Conservation (phyloP, 306 rosid genomes). For the Cicer judaicum region DNA sequence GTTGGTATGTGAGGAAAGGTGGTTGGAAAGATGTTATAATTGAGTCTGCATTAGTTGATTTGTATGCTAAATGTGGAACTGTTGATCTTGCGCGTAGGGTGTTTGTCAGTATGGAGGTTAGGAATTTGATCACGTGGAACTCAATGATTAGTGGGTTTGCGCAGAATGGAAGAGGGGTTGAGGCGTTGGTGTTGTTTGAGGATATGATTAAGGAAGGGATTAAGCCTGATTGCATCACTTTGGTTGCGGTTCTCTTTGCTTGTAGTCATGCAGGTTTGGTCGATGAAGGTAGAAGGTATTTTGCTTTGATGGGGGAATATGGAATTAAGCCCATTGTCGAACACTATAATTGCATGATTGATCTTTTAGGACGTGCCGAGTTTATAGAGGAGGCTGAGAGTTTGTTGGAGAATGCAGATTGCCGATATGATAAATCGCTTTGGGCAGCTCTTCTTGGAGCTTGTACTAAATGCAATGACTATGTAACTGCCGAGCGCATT, state of each 20-base stretch:
- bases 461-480: constrained; percentile 63
- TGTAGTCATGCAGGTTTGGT: constrained; percentile 91
- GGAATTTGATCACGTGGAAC: constrained; percentile 91
- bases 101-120: constrained; percentile 61
- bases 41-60: constrained; percentile 87
- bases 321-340: constrained; percentile 72
- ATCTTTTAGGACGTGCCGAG: constrained; percentile 85
- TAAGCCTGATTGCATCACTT: constrained; percentile 76
- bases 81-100: constrained; percentile 61
- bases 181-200: constrained; percentile 62
- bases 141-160: constrained; percentile 85
- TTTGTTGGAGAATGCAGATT: constrained; percentile 73
- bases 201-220: constrained; percentile 69
- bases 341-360: constrained; percentile 86
- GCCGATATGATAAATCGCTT: constrained; percentile 62
- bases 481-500: constrained; percentile 73
- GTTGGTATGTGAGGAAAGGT: constrained; percentile 77
- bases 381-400: constrained; percentile 81
- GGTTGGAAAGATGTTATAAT: constrained; percentile 80
- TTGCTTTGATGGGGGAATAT: constrained; percentile 63
- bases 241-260: constrained; percentile 78
- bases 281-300: constrained; percentile 70
- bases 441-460: constrained; percentile 95
- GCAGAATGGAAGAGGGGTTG: constrained; percentile 78
- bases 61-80: constrained; percentile 88